Conservation (phyloP, 176 grass and related monocot genomes). For the Phoenix dactylifera region DNA sequence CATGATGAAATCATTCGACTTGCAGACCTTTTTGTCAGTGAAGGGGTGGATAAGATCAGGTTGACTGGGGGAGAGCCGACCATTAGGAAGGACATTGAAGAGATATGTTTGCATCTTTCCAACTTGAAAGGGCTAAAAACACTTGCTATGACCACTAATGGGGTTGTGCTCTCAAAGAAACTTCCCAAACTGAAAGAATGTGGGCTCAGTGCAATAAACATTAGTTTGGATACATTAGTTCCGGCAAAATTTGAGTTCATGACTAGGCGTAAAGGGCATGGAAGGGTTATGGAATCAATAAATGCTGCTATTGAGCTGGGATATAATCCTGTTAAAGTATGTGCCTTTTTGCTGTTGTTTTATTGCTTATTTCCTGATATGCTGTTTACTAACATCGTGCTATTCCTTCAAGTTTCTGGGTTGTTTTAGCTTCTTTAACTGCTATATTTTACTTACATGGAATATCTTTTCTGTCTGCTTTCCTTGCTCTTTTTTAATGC, state of each 20-base stretch:
- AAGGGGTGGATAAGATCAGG: conserved; percentile 86
- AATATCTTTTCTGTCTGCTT: too few relatives aligned
- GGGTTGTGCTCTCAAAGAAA: conserved; percentile 70
- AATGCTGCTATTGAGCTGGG: conserved; percentile 70
- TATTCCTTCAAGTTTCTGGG: too few relatives aligned
- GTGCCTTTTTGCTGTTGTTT: not conserved
- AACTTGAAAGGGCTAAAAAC: conserved; percentile 71
- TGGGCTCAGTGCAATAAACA: conserved; percentile 80
- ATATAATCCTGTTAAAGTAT: conserved; percentile 74
- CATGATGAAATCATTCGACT: conserved; percentile 63
- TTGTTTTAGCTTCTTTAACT: too few relatives aligned
- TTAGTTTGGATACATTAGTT: conserved; percentile 87
- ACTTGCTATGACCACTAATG: conserved; percentile 88
- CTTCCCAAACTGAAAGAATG: conserved; percentile 82
- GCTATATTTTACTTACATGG: too few relatives aligned
- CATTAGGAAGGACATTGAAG: conserved; percentile 80
- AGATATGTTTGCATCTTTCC: conserved; percentile 76
- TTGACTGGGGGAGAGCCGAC: conserved; percentile 87
- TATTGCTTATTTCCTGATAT: not conserved
- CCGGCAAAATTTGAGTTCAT: conserved; percentile 97
- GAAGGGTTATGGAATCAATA: conserved; percentile 70
- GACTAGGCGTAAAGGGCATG: conserved; percentile 83
- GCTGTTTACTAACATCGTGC: too few relatives aligned
- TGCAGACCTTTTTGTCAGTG: conserved; percentile 54
- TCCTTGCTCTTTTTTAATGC: too few relatives aligned